Evolutionary conservation across 2,329 filamentous ascomycete species (phyloP).

Genomic region (Phyllosticta ampelicida): DNA sequence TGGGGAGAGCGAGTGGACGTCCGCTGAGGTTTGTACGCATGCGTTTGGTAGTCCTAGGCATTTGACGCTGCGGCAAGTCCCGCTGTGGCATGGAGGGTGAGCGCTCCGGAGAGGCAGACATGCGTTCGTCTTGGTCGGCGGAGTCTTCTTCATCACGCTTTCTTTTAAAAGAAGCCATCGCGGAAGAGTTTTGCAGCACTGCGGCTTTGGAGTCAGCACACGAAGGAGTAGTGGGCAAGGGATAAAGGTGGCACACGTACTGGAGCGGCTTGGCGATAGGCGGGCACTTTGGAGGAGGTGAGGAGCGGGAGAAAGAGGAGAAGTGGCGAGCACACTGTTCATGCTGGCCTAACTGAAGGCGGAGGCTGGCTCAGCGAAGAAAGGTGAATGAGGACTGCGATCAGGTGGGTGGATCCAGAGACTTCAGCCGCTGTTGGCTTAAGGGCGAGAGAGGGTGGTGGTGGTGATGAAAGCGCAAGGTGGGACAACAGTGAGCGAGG

Average conservation of each 20-base stretch:
- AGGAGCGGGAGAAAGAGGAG: slow-evolving; percentile 45
- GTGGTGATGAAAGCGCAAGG: slow-evolving; percentile 11
- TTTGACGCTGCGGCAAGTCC: slow-evolving; percentile 43
- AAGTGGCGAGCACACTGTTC: slow-evolving; percentile 50
- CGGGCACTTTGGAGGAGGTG: slow-evolving; percentile 51
- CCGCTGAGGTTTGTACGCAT: slow-evolving; percentile 58
- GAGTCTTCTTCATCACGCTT: slow-evolving; percentile 69
- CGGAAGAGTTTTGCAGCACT: slow-evolving; percentile 28
- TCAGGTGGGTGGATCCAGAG: not conserved
- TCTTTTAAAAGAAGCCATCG: slow-evolving; percentile 57
- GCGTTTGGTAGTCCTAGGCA: slow-evolving; percentile 49
- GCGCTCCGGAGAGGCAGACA: slow-evolving; percentile 77
- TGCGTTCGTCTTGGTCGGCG: slow-evolving; percentile 60
- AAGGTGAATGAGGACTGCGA: slow-evolving; percentile 2
- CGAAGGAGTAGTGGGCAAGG: slow-evolving; percentile 8
- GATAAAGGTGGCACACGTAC: slow-evolving; percentile 31
- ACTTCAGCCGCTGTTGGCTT: not conserved
- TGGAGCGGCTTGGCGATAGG: slow-evolving; percentile 49
- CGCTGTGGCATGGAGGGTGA: slow-evolving; percentile 67
- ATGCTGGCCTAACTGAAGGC: slow-evolving; percentile 29
- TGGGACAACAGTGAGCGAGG: slow-evolving; percentile 5
- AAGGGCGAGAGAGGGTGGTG: not conserved
- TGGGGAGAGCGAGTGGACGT: slow-evolving; percentile 53
- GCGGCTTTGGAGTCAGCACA: slow-evolving; percentile 19
- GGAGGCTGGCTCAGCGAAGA: not conserved